These are phyloP conservation scores for Pseudonectria buxi DNA, from an alignment of 2,329 filamentous ascomycete species.

Conservation along the genomic window DNA sequence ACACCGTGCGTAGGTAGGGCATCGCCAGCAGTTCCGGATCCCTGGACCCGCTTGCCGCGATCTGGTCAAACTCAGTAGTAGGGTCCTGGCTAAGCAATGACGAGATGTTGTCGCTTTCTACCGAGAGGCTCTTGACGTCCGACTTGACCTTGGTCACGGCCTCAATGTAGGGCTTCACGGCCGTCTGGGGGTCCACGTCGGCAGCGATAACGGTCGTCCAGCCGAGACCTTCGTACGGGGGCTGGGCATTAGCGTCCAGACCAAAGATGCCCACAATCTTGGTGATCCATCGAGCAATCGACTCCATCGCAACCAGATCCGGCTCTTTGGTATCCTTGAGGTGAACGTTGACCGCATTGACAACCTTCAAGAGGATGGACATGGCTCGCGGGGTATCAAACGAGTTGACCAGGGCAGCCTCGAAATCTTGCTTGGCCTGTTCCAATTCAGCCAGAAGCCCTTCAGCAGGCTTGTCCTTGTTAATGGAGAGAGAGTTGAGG, in stretches of 20 bases:
- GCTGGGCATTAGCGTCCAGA: conserved; percentile 56
- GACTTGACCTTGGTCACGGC: conserved; percentile 39
- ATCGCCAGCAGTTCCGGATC: conserved; percentile 48
- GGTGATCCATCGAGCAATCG: conserved; percentile 71
- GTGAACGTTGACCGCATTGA: conserved; percentile 67
- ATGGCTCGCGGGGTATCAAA: conserved; percentile 82
- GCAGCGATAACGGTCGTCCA: conserved; percentile 41
- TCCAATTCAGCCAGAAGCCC: conserved; percentile 38
- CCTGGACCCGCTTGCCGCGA: conserved; percentile 38
- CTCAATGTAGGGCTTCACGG: conserved; percentile 40
- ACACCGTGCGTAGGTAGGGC: conserved; percentile 49
- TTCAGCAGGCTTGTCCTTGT: conserved; percentile 23
- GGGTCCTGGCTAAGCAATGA: conserved; percentile 38
- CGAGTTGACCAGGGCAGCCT: conserved; percentile 66
- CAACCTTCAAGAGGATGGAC: conserved; percentile 68
- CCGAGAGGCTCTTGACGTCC: conserved; percentile 40
- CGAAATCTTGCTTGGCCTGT: conserved; percentile 48
- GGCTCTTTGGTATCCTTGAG: conserved; percentile 40
- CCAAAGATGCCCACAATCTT: conserved; percentile 80
- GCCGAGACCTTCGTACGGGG: conserved; percentile 50
- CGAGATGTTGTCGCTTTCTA: conserved; percentile 41
- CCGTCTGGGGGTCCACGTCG: conserved; percentile 37
- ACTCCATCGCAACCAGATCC: conserved; percentile 43
- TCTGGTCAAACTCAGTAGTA: conserved; percentile 38
- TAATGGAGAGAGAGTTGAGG: conserved; percentile 34